Base-by-base conservation (phyloP, 2,329 filamentous ascomycete genomes). In the Penicillium verrucosum region DNA sequence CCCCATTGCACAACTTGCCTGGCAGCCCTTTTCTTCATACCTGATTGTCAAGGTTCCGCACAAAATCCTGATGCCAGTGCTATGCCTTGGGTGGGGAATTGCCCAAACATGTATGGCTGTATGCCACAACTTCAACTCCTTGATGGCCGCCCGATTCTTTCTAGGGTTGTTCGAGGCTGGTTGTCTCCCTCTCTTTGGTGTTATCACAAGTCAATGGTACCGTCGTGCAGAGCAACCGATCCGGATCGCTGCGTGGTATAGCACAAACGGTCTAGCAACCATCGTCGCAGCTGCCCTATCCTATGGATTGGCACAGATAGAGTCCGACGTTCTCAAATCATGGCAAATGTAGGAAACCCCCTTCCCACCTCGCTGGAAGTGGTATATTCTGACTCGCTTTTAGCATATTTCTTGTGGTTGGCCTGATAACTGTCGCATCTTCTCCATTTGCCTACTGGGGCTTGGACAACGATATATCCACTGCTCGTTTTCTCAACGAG, bases 201-300 rank as follows among this genome's bases (percentile, higher is more conserved):
- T 79, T 25, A 78, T 79, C 47, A 79, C 77, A 1, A 74, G 73
- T 37, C 73, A 78, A 36, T 79, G 77, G 77, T 79, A 79, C 60
- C 72, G 76, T 12, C 73, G 75, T 52, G 77, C 78, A 5, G 85
- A 89, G 64, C 86, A 89, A 68, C 84, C 85, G 0, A 69, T 86
- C 27, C 78, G 86, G 0, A 80, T 87, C 3, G 84, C 84, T 0
- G 80, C 81, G n/a, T 89, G 86, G 86, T 89, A 89, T 61, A 77
- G 82, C 4, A 86, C 83, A 0, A 87, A 84, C 50, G 84, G 84
- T 0, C 57, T 80, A 0, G 82, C 82, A 0, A 85, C 80, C 6
- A 83, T 87, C 40, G 69, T 84, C 12, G 84, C 83, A 0, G 82
- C 81, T 0, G 76, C 78, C 0, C 65, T 85, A 14, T 84, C 84